Conservation (phyloP, 1,284 basidiomycete species). For the Agroathelia rolfsii region DNA sequence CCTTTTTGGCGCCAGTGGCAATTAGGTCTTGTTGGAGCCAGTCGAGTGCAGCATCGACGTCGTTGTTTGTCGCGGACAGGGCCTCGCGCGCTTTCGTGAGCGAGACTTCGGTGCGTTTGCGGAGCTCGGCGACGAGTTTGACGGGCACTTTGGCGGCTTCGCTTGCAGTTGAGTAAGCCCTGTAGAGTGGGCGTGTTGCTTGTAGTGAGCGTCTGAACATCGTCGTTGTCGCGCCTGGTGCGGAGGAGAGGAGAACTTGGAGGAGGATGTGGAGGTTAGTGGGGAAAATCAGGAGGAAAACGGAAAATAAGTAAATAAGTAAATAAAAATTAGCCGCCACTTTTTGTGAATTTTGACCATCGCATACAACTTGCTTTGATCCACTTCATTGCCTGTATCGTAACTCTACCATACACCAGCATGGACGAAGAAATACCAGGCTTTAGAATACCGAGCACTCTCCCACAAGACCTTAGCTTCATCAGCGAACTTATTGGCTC, state of each 20-base stretch:
- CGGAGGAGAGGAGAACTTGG: no score
- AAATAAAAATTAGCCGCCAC: no score
- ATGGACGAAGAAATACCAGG: slow-evolving; percentile 23
- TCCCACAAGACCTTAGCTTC: slow-evolving; percentile 64
- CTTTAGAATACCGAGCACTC: slow-evolving; percentile 49
- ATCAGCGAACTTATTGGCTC: slow-evolving; percentile 55
- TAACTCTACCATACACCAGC: slow-evolving; percentile 8
- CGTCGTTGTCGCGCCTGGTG: no score
- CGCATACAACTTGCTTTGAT: no score
- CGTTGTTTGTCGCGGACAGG: slow-evolving; percentile 64
- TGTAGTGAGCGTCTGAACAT: slow-evolving; percentile 6
- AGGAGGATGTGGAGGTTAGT: no score
- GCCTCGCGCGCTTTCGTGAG: slow-evolving; percentile 87
- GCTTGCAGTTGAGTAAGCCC: slow-evolving; percentile 31
- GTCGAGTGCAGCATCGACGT: slow-evolving; percentile 63
- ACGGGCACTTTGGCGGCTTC: slow-evolving; percentile 39
- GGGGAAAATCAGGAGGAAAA: no score
- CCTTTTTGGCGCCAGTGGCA: slow-evolving; percentile 67
- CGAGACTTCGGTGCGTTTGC: slow-evolving; percentile 73
- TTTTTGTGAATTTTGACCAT: no score
- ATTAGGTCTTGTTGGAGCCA: slow-evolving; percentile 77
- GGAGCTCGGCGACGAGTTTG: slow-evolving; percentile 78
- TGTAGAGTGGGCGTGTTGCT: slow-evolving; percentile 9
- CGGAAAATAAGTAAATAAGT: no score
- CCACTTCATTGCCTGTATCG: no score